phyloP scores from a whole-genome alignment of 768 basidiomycete genomes.

The Xerocomellus chrysenteron region DNA sequence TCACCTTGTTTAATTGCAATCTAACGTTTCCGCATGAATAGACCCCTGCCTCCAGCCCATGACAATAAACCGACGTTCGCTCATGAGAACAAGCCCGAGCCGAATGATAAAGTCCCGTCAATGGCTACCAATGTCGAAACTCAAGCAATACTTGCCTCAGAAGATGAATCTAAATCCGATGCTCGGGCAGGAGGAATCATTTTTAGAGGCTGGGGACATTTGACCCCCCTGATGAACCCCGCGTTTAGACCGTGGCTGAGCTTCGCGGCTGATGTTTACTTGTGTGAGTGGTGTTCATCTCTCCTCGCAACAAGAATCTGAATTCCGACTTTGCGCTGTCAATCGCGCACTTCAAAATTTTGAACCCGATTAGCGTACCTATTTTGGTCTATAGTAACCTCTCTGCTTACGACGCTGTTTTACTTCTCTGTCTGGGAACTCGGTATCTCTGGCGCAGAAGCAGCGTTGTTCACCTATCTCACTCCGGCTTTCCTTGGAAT shows the following conservation, averaged over 20 bases:
- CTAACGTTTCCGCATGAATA: slow-evolving; percentile 25
- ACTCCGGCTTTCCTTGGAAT: slow-evolving; percentile 63
- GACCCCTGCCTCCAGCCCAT: slow-evolving; percentile 9
- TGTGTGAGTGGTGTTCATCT: slow-evolving; percentile 42
- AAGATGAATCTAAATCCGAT: background rate
- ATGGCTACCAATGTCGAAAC: background rate
- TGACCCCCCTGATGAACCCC: background rate
- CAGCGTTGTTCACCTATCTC: slow-evolving; percentile 68
- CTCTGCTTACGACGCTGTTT: slow-evolving; percentile 76
- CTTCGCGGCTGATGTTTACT: slow-evolving; percentile 50
- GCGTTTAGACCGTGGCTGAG: slow-evolving; percentile 21
- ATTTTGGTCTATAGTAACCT: slow-evolving; percentile 83
- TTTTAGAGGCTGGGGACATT: background rate
- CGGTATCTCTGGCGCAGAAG: slow-evolving; percentile 79
- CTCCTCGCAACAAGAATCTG: background rate
- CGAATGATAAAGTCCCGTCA: background rate
- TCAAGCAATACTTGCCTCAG: background rate
- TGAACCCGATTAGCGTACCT: slow-evolving; percentile 53
- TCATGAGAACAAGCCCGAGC: background rate
- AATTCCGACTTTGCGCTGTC: background rate
- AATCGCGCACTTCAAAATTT: background rate
- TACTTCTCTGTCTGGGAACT: slow-evolving; percentile 94
- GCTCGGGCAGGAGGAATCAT: background rate
- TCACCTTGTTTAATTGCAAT: slow-evolving; percentile 35
- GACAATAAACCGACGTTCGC: slow-evolving; percentile 7